Percentiles rank a stretch among this genome's conserved stretches.
These are phyloP conservation scores for Pulveroboletus sp. DNA, from an alignment of 768 basidiomycete genomes.

Conservation along the genomic window DNA sequence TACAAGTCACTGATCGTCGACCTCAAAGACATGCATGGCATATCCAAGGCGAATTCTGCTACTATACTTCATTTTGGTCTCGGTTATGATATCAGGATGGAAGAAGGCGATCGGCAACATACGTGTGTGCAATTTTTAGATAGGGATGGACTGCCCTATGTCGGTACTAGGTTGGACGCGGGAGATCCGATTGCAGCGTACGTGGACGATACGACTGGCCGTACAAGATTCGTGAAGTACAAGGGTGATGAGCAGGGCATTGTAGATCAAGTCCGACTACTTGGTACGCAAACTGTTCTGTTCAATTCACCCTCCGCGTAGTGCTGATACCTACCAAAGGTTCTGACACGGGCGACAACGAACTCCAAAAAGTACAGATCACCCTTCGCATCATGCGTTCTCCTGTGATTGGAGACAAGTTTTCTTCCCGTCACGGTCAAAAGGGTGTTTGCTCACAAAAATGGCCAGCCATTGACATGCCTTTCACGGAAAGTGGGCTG, in stretches of 20 bases:
- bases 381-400: slow-evolving; percentile 90
- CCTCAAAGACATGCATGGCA: slow-evolving; percentile 73
- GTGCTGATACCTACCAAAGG: slow-evolving; percentile 41
- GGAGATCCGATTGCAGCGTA: slow-evolving; percentile 87
- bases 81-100: slow-evolving; percentile 62
- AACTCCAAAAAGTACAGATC: slow-evolving; percentile 89
- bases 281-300: slow-evolving; percentile 49
- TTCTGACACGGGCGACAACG: slow-evolving; percentile 79
- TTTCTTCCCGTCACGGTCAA: slow-evolving; percentile 97
- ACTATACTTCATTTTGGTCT: slow-evolving; percentile 88
- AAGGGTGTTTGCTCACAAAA: slow-evolving; percentile 99
- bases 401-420: slow-evolving; percentile 98
- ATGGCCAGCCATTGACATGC: slow-evolving; percentile 98
- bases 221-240: slow-evolving; percentile 87
- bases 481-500: slow-evolving; percentile 97
- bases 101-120: slow-evolving; percentile 45
- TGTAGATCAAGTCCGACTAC: slow-evolving; percentile 84
- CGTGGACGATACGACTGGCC: slow-evolving; percentile 75
- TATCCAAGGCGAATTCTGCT: slow-evolving; percentile 49
- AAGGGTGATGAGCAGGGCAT: slow-evolving; percentile 92
- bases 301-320: background rate
- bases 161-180: slow-evolving; percentile 63
- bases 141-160: slow-evolving; percentile 75
- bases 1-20: slow-evolving; percentile 95
- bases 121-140: slow-evolving; percentile 56